phyloP scores from a whole-genome alignment of 768 basidiomycete genomes.

The Agrocybe chaxingu region DNA sequence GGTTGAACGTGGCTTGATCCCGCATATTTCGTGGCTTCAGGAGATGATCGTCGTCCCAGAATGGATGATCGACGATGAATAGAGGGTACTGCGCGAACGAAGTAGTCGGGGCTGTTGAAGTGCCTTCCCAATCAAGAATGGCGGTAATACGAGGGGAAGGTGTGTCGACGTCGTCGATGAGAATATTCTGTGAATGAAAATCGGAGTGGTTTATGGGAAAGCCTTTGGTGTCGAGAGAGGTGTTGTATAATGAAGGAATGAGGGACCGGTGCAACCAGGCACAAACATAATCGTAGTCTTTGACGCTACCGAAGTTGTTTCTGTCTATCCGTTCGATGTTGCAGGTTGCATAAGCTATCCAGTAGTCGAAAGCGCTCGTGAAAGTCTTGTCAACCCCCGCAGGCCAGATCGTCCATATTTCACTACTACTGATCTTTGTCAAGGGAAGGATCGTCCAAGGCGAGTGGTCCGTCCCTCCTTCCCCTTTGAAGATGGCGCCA shows the following conservation, averaged over 20 bases:
- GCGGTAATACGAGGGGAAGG: constrained; percentile 4
- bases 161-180: constrained; percentile 9
- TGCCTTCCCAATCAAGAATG: constrained; percentile 18
- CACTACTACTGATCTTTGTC: neutral
- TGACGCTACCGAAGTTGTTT: neutral
- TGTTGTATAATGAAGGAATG: constrained; percentile 11
- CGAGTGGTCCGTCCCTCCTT: neutral
- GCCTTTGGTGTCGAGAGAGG: constrained; percentile 9
- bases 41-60: constrained; percentile 4
- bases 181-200: constrained; percentile 20
- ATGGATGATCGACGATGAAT: constrained; percentile 7
- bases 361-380: neutral
- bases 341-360: constrained; percentile 4
- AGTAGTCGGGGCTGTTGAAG: constrained; percentile 3
- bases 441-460: neutral
- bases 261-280: constrained; percentile 6
- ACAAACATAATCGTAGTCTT: neutral
- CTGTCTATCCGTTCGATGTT: neutral
- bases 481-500: neutral
- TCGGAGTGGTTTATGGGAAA: constrained; percentile 15
- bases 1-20: constrained; percentile 7
- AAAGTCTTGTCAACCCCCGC: too few relatives aligned
- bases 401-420: neutral
- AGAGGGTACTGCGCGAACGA: constrained; percentile 6
- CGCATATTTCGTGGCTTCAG: constrained; percentile 1